Conservation (phyloP, 2,329 filamentous ascomycete genomes). For the Rhinocladiella similis region DNA sequence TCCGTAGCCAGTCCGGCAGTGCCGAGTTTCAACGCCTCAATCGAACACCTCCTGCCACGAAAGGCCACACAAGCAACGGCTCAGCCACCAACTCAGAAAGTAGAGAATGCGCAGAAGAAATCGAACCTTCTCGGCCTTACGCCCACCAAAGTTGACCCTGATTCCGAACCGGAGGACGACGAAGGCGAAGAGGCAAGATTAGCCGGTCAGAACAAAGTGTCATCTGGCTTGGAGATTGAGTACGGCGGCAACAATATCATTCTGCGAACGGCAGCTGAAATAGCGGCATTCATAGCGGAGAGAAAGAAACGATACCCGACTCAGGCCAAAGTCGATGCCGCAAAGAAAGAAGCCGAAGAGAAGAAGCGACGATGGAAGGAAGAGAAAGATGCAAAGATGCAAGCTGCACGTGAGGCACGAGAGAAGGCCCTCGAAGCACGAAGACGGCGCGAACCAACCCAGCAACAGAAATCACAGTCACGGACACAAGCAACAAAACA, state of each 20-base stretch:
- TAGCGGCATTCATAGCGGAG: conserved; percentile 78
- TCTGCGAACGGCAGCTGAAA: conserved; percentile 62
- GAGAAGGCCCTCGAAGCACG: conserved; percentile 31
- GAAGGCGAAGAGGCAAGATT: conserved; percentile 41
- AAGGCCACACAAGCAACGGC: conserved; percentile 8
- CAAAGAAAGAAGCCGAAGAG: conserved; percentile 46
- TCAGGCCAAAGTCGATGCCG: conserved; percentile 59
- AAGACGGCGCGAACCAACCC: conserved; percentile 18
- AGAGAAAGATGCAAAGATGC: conserved; percentile 51
- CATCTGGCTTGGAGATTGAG: conserved; percentile 49
- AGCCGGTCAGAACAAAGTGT: conserved; percentile 32
- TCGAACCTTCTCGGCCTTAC: conserved; percentile 51
- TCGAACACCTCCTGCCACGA: conserved; percentile 23
- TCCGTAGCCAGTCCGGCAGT: conserved; percentile 24
- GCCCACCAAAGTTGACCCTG: conserved; percentile 45
- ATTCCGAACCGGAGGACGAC: conserved; percentile 47
- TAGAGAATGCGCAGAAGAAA: conserved; percentile 38
- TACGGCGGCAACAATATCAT: conserved; percentile 57
- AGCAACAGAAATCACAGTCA: neutral
- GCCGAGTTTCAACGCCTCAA: conserved; percentile 28
- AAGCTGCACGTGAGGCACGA: conserved; percentile 39
- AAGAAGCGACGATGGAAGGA: conserved; percentile 66
- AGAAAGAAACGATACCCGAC: conserved; percentile 80
- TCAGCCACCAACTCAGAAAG: conserved; percentile 22
- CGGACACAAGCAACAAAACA: neutral